These are phyloP conservation scores for Colletotrichum sp. DNA, from an alignment of 2,329 filamentous ascomycete species.

Conservation along the genomic window DNA sequence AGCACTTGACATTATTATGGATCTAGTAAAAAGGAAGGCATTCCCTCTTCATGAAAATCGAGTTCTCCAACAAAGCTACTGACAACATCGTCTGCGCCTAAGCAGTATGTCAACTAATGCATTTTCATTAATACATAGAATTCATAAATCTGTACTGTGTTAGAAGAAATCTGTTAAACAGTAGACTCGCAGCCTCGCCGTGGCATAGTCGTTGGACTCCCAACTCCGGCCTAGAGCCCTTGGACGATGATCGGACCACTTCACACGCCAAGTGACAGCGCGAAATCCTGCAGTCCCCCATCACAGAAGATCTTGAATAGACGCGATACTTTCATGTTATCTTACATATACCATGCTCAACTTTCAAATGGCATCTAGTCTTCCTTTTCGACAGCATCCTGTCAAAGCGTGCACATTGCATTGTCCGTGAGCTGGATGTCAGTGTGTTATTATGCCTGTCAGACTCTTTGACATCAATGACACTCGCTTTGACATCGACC, in stretches of 20 bases:
- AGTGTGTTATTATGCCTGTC: not conserved
- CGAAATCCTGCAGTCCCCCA: not conserved
- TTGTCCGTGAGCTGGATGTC: not conserved
- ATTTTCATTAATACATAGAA: not conserved
- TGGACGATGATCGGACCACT: not conserved
- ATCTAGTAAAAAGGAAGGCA: not conserved
- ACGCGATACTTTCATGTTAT: not conserved
- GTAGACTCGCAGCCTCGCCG: too few species aligned
- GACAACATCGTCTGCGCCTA: not conserved
- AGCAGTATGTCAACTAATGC: not conserved
- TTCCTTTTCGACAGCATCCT: not conserved
- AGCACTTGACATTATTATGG: too few species aligned
- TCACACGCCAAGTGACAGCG: not conserved
- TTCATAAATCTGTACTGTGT: not conserved
- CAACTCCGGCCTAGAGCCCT: not conserved
- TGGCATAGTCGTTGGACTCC: fast-evolving
- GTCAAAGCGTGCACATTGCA: not conserved
- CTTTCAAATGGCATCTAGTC: not conserved
- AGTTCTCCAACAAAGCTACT: not conserved
- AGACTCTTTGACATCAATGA: not conserved
- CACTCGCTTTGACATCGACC: not conserved
- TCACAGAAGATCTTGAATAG: not conserved
- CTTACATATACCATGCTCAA: not conserved
- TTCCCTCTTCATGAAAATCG: not conserved
- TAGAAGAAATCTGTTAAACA: not conserved